These are phyloP conservation scores for Fusarium citri DNA, from an alignment of 2,329 filamentous ascomycete genomes.

Conservation along the genomic window DNA sequence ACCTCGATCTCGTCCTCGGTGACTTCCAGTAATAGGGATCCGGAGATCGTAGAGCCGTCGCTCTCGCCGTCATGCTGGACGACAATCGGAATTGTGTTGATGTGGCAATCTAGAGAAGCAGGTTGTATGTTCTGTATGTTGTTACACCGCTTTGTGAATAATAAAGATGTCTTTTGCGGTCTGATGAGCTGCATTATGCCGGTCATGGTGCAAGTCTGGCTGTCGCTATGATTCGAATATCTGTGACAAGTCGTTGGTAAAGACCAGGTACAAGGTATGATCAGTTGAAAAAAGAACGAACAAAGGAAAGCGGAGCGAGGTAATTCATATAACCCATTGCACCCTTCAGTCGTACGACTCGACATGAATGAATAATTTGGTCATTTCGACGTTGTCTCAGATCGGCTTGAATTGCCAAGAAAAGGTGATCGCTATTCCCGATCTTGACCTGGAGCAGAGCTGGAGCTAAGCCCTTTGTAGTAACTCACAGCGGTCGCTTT, in stretches of 20 bases:
- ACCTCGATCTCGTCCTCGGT: constrained; percentile 9
- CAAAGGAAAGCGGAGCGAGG: accelerated
- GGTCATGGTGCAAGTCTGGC: constrained; percentile 7
- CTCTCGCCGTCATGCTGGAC: constrained; percentile 4
- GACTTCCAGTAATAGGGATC: not conserved
- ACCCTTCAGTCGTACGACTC: not conserved
- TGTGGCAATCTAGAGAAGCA: constrained; percentile 14
- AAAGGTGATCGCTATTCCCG: not conserved
- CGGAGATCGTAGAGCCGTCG: constrained; percentile 7
- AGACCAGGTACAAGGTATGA: no score
- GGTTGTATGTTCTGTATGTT: not conserved
- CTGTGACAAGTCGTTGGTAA: not conserved
- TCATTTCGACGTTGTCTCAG: not conserved
- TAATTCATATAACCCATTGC: not conserved
- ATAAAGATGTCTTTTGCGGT: not conserved
- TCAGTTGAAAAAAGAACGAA: not conserved
- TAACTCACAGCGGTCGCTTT: not conserved
- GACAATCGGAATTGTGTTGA: constrained; percentile 15
- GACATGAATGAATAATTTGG: not conserved
- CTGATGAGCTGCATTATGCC: constrained; percentile 14
- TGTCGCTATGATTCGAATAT: not conserved
- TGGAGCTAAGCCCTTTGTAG: accelerated
- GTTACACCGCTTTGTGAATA: not conserved
- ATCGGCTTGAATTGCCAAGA: constrained; percentile 21
- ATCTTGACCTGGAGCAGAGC: not conserved